phyloP scores from a whole-genome alignment of 768 basidiomycete genomes.

The Rhizopogon sp. region DNA sequence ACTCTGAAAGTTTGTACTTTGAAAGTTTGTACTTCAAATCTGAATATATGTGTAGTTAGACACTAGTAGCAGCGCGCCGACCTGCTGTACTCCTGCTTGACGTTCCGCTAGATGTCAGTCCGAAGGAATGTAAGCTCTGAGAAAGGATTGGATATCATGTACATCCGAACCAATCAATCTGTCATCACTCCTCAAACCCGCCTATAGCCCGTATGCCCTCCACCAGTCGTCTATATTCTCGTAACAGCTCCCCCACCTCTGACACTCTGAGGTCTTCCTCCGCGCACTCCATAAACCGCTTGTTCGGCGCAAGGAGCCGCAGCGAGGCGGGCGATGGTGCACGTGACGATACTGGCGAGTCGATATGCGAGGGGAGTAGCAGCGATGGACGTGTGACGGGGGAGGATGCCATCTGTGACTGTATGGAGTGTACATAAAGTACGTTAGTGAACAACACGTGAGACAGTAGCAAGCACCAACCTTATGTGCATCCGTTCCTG shows the following conservation, averaged over 20 bases:
- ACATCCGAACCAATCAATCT: neutral
- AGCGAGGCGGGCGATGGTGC: conserved; percentile 34
- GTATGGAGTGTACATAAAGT: neutral
- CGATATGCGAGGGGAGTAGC: conserved; percentile 21
- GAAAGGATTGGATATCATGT: too few relatives aligned
- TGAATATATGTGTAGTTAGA: too few relatives aligned
- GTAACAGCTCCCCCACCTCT: conserved; percentile 76
- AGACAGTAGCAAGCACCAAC: conserved; percentile 13
- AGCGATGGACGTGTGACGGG: conserved; percentile 37
- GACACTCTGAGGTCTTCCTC: conserved; percentile 75
- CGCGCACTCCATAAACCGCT: conserved; percentile 65
- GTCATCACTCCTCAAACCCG: conserved; percentile 27
- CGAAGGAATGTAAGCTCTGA: too few relatives aligned
- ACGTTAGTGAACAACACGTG: neutral
- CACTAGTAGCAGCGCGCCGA: too few relatives aligned
- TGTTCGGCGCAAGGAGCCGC: conserved; percentile 55
- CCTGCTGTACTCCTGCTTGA: too few relatives aligned
- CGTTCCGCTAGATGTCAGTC: too few relatives aligned
- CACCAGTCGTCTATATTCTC: conserved; percentile 77
- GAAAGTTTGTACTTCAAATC: too few relatives aligned
- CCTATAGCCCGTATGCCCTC: conserved; percentile 57
- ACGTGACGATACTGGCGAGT: conserved; percentile 35
- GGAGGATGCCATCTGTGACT: conserved; percentile 24
- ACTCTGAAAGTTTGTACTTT: too few relatives aligned
- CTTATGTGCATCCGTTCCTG: conserved; percentile 29